These are phyloP conservation scores for Penicillium samsonianum DNA, from an alignment of 495 filamentous ascomycete genomes.

Conservation along the genomic window DNA sequence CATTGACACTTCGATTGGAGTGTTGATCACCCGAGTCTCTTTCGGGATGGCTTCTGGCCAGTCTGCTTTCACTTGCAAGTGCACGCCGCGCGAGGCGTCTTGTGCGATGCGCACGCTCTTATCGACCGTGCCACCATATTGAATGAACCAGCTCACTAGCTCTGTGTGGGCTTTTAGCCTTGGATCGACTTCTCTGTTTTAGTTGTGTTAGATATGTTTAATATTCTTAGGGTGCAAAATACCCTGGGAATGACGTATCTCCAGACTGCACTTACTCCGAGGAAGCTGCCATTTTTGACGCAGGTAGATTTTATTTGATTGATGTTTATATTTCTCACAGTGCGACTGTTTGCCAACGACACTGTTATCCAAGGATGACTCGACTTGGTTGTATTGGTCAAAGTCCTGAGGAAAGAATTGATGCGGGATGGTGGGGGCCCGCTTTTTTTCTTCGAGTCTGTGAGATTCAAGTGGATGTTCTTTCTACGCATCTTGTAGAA, in stretches of 20 bases:
- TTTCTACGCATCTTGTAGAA: background rate
- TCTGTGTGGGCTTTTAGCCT: slow-evolving; percentile 33
- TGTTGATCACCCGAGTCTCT: slow-evolving; percentile 45
- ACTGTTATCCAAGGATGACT: background rate
- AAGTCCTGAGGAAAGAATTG: slow-evolving; percentile 12
- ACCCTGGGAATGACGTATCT: slow-evolving; percentile 1
- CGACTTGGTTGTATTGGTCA: slow-evolving; percentile 1
- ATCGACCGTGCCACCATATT: slow-evolving; percentile 45
- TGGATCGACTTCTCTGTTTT: slow-evolving; percentile 17
- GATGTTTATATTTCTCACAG: background rate
- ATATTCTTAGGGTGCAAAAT: slow-evolving; percentile 1
- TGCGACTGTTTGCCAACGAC: background rate
- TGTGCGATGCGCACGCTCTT: slow-evolving; percentile 43
- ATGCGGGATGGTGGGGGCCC: slow-evolving; percentile 16
- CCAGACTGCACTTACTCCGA: slow-evolving; percentile 1
- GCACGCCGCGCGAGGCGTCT: slow-evolving; percentile 46
- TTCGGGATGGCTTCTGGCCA: slow-evolving; percentile 26
- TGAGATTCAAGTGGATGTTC: background rate
- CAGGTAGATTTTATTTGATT: background rate
- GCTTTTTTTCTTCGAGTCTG: slow-evolving; percentile 9
- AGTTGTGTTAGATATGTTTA: slow-evolving; percentile 11
- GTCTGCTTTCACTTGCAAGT: slow-evolving; percentile 44
- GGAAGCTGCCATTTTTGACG: background rate
- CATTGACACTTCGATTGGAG: slow-evolving; percentile 48
- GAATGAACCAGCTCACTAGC: slow-evolving; percentile 45